Evolutionary conservation across 495 filamentous ascomycete genomes (phyloP), one percentile per base, ranked within the genome.

Genomic region (Schizothecium vesticola): DNA sequence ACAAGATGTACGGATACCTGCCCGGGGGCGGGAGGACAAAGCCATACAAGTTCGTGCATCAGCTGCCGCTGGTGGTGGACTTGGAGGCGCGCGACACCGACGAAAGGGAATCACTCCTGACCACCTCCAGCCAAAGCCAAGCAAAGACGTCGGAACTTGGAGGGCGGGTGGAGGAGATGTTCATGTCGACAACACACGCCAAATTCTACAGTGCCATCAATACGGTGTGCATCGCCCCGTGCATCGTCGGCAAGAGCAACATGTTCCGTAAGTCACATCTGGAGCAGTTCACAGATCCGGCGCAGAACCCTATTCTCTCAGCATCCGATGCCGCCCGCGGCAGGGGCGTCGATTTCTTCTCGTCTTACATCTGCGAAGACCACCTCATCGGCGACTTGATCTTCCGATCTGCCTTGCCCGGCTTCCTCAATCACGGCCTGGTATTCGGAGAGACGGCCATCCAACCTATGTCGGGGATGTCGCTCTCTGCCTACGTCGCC

Each of bases 201-300:
- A 99, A 99, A 74, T 97, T 99, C 85, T 99, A 99, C 81, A 91
- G 90, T 23, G 95, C 94, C 66, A 98, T 98, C 85, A 97, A 97
- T 81, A 93, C 93, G 7, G 91, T 97, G 25, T 83, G 89, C 21
- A 81, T 98, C 67, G 94, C 95, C 0, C 94, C 96, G 7, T 98
- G 96, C 78, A 92, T 96, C 65, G 91, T 98, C 7, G 95, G 95
- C 26, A 99, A 99, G 80, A 96, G 92, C 64, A 98, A 95, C 79
- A 96, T 99, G 91, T 98, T 98, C 82, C 91, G 95, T 28, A 90
- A 89, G 61, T 94, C 93, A 0, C 94, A 99, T 73, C 87, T 99
- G 26, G 86, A 92, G 74, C 85, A 85, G 67, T 84, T 96, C 22
- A 97, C 94, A n/a, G 75, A 82, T 61, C 84, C 80, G 10, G 71